These are phyloP conservation scores for Epichloe sibirici DNA, from an alignment of 2,329 filamentous ascomycete species.

Conservation along the genomic window DNA sequence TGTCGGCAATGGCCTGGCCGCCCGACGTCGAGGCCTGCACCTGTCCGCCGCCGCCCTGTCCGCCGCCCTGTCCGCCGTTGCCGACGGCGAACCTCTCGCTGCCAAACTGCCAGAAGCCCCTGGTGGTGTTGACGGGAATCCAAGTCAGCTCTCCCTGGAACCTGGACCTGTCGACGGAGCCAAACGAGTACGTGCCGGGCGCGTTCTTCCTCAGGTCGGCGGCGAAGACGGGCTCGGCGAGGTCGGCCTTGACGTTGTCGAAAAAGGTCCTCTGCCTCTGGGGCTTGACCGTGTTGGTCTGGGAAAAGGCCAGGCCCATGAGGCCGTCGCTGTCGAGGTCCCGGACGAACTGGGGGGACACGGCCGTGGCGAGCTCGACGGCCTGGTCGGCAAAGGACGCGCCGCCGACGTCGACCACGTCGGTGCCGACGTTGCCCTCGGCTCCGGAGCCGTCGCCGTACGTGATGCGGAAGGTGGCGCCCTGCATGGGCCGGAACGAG, in stretches of 20 bases:
- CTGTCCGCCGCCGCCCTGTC: slow-evolving; percentile 5
- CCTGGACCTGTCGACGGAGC: slow-evolving; percentile 50
- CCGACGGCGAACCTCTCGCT: slow-evolving; percentile 12
- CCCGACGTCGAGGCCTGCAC: slow-evolving; percentile 27
- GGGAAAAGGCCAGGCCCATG: slow-evolving; percentile 32
- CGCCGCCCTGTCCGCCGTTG: background rate
- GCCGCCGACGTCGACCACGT: slow-evolving; percentile 29
- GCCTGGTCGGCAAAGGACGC: slow-evolving; percentile 28
- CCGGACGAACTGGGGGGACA: slow-evolving; percentile 27
- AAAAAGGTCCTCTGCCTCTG: slow-evolving; percentile 31
- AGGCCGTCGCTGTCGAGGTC: slow-evolving; percentile 30
- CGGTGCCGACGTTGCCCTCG: slow-evolving; percentile 30
- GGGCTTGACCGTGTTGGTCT: slow-evolving; percentile 30
- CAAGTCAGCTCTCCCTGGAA: slow-evolving; percentile 52
- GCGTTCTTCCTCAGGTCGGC: slow-evolving; percentile 47
- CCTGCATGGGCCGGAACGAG: slow-evolving; percentile 24
- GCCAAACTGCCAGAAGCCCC: slow-evolving; percentile 49
- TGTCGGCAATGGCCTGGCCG: slow-evolving; percentile 35
- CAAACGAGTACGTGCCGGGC: slow-evolving; percentile 61
- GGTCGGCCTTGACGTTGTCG: slow-evolving; percentile 17
- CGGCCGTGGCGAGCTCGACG: slow-evolving; percentile 28
- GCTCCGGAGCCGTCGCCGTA: slow-evolving; percentile 33
- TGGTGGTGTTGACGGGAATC: slow-evolving; percentile 45
- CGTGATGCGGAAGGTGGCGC: slow-evolving; percentile 28
- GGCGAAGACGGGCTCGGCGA: slow-evolving; percentile 43